phyloP scores from a whole-genome alignment of 2,329 filamentous ascomycete genomes.

The Cordyceps pruinosa region DNA sequence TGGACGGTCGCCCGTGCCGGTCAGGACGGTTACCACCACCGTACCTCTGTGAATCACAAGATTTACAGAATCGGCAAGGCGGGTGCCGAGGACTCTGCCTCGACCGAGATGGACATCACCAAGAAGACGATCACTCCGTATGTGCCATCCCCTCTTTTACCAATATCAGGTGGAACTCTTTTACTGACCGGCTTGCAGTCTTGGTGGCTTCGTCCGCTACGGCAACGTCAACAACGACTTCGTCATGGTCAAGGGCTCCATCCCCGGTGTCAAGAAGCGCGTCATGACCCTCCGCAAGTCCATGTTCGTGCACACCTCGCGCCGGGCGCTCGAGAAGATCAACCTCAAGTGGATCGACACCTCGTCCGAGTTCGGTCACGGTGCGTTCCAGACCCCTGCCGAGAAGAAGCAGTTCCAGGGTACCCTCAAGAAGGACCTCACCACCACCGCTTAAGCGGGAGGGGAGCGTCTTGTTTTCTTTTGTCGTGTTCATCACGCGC shows the following conservation, averaged over 20 bases:
- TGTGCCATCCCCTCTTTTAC: constrained; percentile 36
- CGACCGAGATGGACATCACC: constrained; percentile 92
- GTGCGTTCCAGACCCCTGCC: constrained; percentile 95
- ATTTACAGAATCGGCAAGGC: constrained; percentile 97
- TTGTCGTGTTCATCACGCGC: constrained; percentile 34
- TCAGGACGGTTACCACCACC: constrained; percentile 99
- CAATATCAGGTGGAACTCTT: not conserved
- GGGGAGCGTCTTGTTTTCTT: constrained; percentile 29
- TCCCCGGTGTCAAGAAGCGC: constrained; percentile 98
- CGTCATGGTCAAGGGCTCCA: constrained; percentile 93
- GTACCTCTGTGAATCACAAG: constrained; percentile 99
- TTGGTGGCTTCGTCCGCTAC: constrained; percentile 99
- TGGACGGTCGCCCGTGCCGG: constrained; percentile 99
- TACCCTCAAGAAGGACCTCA: constrained; percentile 97
- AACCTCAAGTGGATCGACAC: constrained; percentile 99
- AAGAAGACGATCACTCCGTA: constrained; percentile 99
- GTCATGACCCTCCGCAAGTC: constrained; percentile 86
- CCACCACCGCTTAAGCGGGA: constrained; percentile 39
- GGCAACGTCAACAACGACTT: constrained; percentile 99
- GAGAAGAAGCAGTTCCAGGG: constrained; percentile 98
- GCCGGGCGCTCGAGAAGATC: constrained; percentile 96
- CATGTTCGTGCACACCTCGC: constrained; percentile 94
- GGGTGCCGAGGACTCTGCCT: constrained; percentile 81
- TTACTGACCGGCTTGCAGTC: constrained; percentile 44
- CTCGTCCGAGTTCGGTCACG: constrained; percentile 99